Evolutionary conservation across 2,329 filamentous ascomycete genomes (phyloP), one percentile per base, ranked within the genome.

Genomic region (Penicillium decumbens): DNA sequence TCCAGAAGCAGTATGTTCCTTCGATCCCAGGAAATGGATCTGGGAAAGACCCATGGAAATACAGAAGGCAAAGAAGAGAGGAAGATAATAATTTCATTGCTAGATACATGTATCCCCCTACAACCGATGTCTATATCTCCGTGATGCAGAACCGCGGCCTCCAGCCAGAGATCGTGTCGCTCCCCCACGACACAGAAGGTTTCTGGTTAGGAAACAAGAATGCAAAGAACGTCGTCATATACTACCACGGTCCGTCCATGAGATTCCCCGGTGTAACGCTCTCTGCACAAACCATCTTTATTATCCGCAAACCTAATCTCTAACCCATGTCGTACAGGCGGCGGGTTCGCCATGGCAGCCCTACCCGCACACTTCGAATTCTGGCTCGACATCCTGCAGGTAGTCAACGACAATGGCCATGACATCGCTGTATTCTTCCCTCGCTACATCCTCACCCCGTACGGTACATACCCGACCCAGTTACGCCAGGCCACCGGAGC

Each of bases 381-480:
- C 70, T 67, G 73, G 52, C 57, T 59, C 15, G 65, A 72, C 18
- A 59, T 78, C 38, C 62, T 72, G 43, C 58, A 71, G 32, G 59
- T 62, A 3, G 61, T 78, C 13, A 67, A 70, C 28, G 63, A 63
- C 12, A 56, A 56, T 15, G 74, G 72, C 39, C 68, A 76, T 39
- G 66, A 72, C 37, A 65, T 78, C 30, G 71, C 77, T 33, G 63
- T 76, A 35, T 71, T 82, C 42, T 67, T 81, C 45, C 69, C 80
- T 13, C 72, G 73, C 25, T 85, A 84, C 65, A 75, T 75, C 12
- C 74, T 83, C 24, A 73, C 78, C 1, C 72, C 72, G 0, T 52
- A 65, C 18, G 64, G 53, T 3, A 56, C 43, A 10, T 74, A 74
- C 50, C 72, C 72, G 15, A 66, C 60, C 3, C 72, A 73, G 38